Base-by-base conservation (phyloP, 441 rosid genomes). In the Capsella rubella region DNA sequence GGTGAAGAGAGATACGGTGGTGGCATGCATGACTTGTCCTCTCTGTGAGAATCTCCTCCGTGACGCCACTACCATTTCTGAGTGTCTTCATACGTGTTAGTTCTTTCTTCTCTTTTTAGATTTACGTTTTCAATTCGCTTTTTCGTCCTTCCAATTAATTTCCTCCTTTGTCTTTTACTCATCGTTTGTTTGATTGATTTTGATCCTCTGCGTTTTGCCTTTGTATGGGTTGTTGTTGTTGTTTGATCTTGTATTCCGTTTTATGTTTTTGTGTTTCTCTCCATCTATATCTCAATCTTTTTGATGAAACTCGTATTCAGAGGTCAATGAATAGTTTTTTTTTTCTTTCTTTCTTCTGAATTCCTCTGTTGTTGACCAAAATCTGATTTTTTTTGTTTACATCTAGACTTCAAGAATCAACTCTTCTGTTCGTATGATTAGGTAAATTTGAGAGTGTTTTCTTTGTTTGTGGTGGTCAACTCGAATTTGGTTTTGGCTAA, bases 51-150 rank as follows among this genome's bases (percentile, higher is more conserved):
- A 83, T 75, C 86, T 95, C 78, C 76, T 95, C 37, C 83, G 81
- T 65, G 94, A 92, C 66, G 97, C 99, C 78, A 92, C 97, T 71
- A 92, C 97, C 78, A 86, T 92, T 69, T 83, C 96, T 37, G 99
- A 95, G 79, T 95, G 97, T 57, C 97, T 95, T 50, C 99, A 95
- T 53, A 87, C 97, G 62, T 95, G 97, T 95, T 60, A 82, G 93
- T 87, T 72, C 58, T 43, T 71, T n/a, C 40, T 49, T 47, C 8
- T 8, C 55, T 47, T 13, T 35, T 49, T 37, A 51, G 43, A 53
- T 62, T 67, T 31, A 72, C 74, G 74, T 73, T 67, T 67, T 57
- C 18, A 25, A 54, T 61, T 72, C 47, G 46, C 15, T 46, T 27
- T 47, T 56, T 21, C 25, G 2, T 21, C 25, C 21, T 42, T 13